phyloP scores from a whole-genome alignment of 2,329 filamentous ascomycete genomes.

The Sporothrix protearum region DNA sequence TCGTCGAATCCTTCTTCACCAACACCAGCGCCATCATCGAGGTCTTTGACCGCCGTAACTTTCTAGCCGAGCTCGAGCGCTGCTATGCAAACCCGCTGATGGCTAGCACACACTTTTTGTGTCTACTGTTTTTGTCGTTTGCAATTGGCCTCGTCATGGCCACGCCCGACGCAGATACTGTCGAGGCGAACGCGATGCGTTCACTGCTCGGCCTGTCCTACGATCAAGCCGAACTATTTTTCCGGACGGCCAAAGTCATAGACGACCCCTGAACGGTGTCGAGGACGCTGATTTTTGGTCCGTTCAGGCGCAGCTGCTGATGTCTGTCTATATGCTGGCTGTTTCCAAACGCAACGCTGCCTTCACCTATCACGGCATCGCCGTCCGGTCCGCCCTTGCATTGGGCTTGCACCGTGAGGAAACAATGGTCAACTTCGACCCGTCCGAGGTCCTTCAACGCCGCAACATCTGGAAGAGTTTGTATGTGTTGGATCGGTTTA shows the following conservation, averaged over 20 bases:
- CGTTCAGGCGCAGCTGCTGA: conserved; percentile 60
- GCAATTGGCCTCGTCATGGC: conserved; percentile 61
- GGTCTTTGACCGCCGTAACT: conserved; percentile 52
- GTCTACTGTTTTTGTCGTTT: conserved; percentile 59
- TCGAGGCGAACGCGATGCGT: conserved; percentile 49
- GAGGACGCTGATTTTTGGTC: conserved; percentile 64
- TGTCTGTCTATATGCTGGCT: conserved; percentile 61
- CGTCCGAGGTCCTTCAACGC: conserved; percentile 35
- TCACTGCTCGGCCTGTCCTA: conserved; percentile 47
- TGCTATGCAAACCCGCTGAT: conserved; percentile 54
- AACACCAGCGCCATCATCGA: conserved; percentile 60
- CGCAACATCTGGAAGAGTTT: conserved; percentile 62
- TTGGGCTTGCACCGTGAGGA: conserved; percentile 61
- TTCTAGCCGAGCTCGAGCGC: conserved; percentile 47
- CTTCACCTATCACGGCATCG: conserved; percentile 60
- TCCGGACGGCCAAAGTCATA: conserved; percentile 55
- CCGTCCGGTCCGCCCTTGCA: conserved; percentile 59
- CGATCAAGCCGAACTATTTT: conserved; percentile 61
- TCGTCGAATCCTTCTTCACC: conserved; percentile 56
- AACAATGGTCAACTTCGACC: conserved; percentile 51
- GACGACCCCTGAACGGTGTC: conserved; percentile 46
- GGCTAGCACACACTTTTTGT: conserved; percentile 51
- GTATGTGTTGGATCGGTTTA: conserved; percentile 61
- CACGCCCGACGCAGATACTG: conserved; percentile 47
- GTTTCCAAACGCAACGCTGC: conserved; percentile 61